A percentile compares a stretch with the other conserved stretches of the same genome.
Conservation (phyloP, 768 basidiomycete genomes). For the Phanerodontia chrysosporium region DNA sequence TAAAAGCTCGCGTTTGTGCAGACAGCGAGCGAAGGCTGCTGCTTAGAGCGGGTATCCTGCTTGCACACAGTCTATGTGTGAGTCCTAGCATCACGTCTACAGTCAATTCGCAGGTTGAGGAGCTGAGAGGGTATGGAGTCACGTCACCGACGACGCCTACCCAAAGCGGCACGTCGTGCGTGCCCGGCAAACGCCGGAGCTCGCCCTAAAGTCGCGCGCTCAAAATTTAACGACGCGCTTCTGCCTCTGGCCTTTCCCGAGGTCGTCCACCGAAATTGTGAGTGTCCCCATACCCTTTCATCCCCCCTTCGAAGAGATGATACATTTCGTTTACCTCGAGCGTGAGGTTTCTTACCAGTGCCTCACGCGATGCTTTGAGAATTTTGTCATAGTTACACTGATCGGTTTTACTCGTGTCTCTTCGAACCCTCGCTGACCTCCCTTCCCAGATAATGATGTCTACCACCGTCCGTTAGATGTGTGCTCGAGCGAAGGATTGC, state of each 20-base stretch:
- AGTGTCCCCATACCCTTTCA: background rate
- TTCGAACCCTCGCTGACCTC: conserved; percentile 6
- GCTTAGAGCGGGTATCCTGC: conserved; percentile 10
- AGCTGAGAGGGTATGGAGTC: background rate
- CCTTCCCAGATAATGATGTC: conserved; percentile 6
- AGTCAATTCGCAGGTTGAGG: background rate
- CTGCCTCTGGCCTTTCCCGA: background rate
- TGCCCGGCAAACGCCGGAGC: conserved; percentile 9
- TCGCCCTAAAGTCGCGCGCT: conserved; percentile 14
- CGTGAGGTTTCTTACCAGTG: conserved; percentile 49
- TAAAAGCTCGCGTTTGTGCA: background rate
- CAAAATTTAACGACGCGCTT: conserved; percentile 9
- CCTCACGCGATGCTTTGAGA: conserved; percentile 44
- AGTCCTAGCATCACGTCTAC: background rate
- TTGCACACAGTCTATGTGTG: conserved; percentile 4
- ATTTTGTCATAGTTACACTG: conserved; percentile 94
- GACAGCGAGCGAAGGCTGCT: too few relatives aligned
- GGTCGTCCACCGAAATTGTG: conserved; percentile 18
- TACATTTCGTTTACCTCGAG: conserved; percentile 43
- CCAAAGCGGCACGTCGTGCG: background rate
- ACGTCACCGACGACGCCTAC: conserved; percentile 12
- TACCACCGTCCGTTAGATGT: background rate
- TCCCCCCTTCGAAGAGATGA: conserved; percentile 54
- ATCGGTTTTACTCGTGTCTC: conserved; percentile 38
- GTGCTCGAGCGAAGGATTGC: background rate